Conservation (phyloP, 2,329 filamentous ascomycete genomes). For the Neonectria neomacrospora region DNA sequence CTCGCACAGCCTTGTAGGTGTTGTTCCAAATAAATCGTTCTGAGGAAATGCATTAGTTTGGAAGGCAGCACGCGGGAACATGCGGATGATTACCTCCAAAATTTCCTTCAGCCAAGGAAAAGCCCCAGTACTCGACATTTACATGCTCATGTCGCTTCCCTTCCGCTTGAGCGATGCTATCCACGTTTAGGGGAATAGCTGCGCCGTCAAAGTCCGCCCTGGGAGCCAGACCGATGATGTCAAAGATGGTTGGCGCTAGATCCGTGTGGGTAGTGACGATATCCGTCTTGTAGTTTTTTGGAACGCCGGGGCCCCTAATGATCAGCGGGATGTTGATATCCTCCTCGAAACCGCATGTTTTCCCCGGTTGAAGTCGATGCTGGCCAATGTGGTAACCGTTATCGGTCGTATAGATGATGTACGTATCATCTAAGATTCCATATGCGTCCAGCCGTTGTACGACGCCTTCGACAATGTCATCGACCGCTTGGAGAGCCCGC, state of each 20-base stretch:
- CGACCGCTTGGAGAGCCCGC: conserved; percentile 57
- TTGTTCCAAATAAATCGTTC: conserved; percentile 50
- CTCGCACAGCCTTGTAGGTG: conserved; percentile 65
- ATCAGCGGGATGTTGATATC: conserved; percentile 64
- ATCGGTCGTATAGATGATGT: conserved; percentile 28
- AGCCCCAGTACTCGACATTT: conserved; percentile 13
- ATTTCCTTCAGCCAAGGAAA: background rate
- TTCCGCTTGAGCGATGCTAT: background rate
- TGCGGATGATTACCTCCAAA: background rate
- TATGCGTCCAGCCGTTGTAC: conserved; percentile 48
- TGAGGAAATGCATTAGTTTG: too few species aligned
- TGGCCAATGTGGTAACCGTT: conserved; percentile 32
- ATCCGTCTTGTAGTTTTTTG: conserved; percentile 49
- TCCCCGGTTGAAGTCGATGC: conserved; percentile 42
- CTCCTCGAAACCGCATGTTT: conserved; percentile 56
- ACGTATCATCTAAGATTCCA: conserved; percentile 17
- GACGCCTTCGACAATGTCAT: conserved; percentile 56
- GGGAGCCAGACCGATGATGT: conserved; percentile 48
- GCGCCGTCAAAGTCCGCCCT: conserved; percentile 63
- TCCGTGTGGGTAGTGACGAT: conserved; percentile 64
- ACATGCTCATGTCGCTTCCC: conserved; percentile 2
- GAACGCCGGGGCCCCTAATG: conserved; percentile 60
- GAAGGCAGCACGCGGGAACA: too few species aligned
- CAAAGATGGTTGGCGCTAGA: conserved; percentile 64
- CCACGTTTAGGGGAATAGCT: conserved; percentile 53